phyloP scores from a whole-genome alignment of 1,139 yeast genomes.

The Entelexis paramagnoliae region DNA sequence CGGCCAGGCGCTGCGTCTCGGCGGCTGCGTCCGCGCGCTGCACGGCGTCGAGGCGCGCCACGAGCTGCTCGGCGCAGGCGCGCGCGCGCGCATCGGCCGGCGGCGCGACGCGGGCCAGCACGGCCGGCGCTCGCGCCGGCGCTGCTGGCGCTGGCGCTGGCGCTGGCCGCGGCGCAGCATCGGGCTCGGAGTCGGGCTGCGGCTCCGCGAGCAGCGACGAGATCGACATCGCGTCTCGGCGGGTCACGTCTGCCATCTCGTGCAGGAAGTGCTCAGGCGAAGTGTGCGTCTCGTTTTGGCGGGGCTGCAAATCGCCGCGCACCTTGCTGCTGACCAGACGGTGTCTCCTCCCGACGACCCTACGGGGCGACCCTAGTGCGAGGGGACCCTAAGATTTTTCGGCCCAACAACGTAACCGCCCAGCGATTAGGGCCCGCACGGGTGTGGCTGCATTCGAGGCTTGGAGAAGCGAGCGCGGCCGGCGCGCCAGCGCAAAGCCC shows the following conservation, averaged over 20 bases:
- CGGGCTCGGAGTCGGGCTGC: background rate
- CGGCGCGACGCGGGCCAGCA: background rate
- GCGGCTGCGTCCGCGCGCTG: background rate
- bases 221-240: conserved; percentile 22
- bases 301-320: conserved; percentile 1
- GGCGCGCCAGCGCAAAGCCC: no score
- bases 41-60: conserved; percentile 1
- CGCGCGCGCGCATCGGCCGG: conserved; percentile 1
- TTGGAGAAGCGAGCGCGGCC: no score
- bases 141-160: no score
- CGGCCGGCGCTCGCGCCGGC: no score
- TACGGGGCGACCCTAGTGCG: conserved; percentile 5
- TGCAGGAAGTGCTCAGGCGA: no score
- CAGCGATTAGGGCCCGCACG: conserved; percentile 7
- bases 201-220: conserved; percentile 18
- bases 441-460: no score
- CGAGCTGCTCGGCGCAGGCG: conserved; percentile 3
- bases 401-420: conserved; percentile 9
- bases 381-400: conserved; percentile 4
- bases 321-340: conserved; percentile 7
- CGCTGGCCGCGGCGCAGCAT: no score
- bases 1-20: background rate
- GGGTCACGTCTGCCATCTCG: conserved; percentile 16
- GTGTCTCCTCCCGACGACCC: conserved; percentile 7
- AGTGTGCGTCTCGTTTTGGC: background rate